Percentiles rank a stretch among this genome's conserved stretches.
Evolutionary conservation across 306 rosid genomes (phyloP).

Genomic region (Rosa multiflora): DNA sequence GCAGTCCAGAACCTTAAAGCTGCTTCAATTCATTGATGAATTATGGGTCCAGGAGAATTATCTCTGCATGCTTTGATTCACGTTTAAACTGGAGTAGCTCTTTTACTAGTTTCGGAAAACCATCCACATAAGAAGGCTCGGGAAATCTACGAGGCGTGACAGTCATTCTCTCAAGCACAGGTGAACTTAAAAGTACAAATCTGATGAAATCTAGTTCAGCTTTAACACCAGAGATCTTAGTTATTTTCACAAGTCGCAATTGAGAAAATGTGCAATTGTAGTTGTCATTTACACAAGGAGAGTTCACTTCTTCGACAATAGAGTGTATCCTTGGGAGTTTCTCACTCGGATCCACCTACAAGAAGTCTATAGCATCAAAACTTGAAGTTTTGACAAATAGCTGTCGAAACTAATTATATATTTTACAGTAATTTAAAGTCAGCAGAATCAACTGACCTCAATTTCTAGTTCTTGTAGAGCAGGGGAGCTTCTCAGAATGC

Average conservation of each 20-base stretch:
- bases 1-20: background rate
- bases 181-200: constrained; percentile 44
- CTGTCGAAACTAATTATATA: too few relatives aligned
- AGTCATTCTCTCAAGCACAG: constrained; percentile 48
- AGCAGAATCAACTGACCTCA: too few relatives aligned
- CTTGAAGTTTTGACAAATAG: too few relatives aligned
- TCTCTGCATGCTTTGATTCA: constrained; percentile 32
- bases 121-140: background rate
- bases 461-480: too few relatives aligned
- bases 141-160: constrained; percentile 10
- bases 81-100: constrained; percentile 46
- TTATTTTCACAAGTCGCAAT: constrained; percentile 44
- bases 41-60: constrained; percentile 24
- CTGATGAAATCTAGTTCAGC: constrained; percentile 50
- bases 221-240: constrained; percentile 33
- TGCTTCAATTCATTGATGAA: background rate
- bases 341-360: too few relatives aligned
- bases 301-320: background rate
- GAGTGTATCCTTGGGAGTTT: too few relatives aligned
- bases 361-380: too few relatives aligned
- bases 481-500: too few relatives aligned
- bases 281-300: constrained; percentile 26
- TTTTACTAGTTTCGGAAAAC: constrained; percentile 29
- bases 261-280: constrained; percentile 27
- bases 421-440: too few relatives aligned